A percentile compares a stretch with the other conserved stretches of the same genome.
Conservation (phyloP, 2,329 filamentous ascomycete species). For the Diplodia seriata region DNA sequence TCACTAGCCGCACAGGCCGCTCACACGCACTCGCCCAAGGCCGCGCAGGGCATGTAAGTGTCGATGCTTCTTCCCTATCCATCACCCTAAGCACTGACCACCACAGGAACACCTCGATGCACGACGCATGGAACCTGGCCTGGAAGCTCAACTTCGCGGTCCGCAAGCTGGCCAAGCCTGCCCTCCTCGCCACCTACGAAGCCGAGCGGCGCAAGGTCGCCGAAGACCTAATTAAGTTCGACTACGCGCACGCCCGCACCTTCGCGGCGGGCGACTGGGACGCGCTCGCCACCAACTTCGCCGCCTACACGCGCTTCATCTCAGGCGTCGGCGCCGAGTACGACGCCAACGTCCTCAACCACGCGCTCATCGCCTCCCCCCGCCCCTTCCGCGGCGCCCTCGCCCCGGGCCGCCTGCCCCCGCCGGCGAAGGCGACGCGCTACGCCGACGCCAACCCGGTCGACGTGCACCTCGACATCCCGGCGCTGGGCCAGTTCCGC, state of each 20-base stretch:
- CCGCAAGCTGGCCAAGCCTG: constrained; percentile 47
- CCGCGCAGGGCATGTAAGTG: constrained; percentile 52
- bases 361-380: constrained; percentile 36
- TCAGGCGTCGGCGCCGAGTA: constrained; percentile 75
- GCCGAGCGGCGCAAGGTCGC: constrained; percentile 52
- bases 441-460: constrained; percentile 81
- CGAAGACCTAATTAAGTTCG: constrained; percentile 53
- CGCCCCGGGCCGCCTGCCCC: constrained; percentile 57
- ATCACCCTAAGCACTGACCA: not conserved
- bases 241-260: constrained; percentile 58
- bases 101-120: constrained; percentile 51
- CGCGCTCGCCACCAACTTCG: constrained; percentile 71
- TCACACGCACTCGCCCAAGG: constrained; percentile 52
- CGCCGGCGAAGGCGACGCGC: constrained; percentile 73
- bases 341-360: constrained; percentile 67
- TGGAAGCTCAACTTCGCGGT: constrained; percentile 54
- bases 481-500: constrained; percentile 77
- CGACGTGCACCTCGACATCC: constrained; percentile 78
- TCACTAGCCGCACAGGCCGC: constrained; percentile 39
- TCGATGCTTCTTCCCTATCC: constrained; percentile 30
- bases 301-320: constrained; percentile 74
- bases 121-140: constrained; percentile 53
- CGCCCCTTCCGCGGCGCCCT: constrained; percentile 37
- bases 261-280: constrained; percentile 67
- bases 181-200: constrained; percentile 50